A percentile compares a stretch with the other conserved stretches of the same genome.
Conservation (phyloP, 73 alveolate species). For the Symbiodinium pilosum region DNA sequence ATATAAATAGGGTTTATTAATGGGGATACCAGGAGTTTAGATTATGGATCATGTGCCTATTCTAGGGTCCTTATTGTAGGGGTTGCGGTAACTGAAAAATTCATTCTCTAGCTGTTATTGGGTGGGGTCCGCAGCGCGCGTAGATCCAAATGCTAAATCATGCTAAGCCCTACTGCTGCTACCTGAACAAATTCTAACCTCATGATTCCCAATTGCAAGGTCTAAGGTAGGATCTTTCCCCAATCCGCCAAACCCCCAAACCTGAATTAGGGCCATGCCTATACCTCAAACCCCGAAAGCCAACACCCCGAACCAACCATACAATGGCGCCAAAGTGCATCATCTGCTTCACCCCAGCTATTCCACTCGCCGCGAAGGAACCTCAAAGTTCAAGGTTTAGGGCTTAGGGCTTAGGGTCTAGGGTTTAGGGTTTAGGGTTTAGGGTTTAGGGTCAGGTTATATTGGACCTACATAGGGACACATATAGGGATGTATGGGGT, state of each 20-base stretch:
- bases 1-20: too few relatives aligned
- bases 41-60: too few relatives aligned
- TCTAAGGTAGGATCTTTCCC: too few relatives aligned
- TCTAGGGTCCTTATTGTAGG: too few relatives aligned
- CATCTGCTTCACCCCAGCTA: not conserved
- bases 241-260: not conserved
- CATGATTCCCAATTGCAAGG: not conserved
- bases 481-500: too few relatives aligned
- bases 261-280: not conserved
- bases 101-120: too few relatives aligned
- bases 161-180: not conserved
- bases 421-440: not conserved
- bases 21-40: too few relatives aligned
- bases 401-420: not conserved
- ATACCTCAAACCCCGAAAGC: not conserved
- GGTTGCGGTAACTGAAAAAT: too few relatives aligned
- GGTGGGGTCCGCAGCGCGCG: too few relatives aligned
- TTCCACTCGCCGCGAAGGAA: conserved; percentile 45
- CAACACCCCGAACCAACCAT: not conserved
- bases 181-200: not conserved
- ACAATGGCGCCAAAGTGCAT: not conserved
- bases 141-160: too few relatives aligned
- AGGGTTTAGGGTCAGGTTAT: not conserved
- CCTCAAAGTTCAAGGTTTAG: not conserved
- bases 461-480: too few relatives aligned